phyloP scores from a whole-genome alignment of 352 stramenopile species.

The Pythium brassicae region DNA sequence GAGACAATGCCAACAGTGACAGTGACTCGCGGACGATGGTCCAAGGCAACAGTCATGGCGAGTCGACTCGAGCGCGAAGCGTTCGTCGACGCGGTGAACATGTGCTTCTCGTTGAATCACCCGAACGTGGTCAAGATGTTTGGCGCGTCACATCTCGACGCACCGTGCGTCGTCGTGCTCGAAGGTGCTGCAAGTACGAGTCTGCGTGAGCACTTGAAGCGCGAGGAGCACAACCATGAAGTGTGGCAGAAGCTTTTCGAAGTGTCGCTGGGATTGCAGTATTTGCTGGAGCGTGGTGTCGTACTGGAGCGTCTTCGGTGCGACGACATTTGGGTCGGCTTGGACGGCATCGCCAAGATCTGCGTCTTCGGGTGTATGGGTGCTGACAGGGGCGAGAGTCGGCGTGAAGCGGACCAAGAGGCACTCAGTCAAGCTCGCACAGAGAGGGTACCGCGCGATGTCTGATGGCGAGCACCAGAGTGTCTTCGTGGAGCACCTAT shows the following conservation, averaged over 20 bases:
- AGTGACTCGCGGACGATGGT: conserved; percentile 22
- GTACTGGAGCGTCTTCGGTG: not conserved
- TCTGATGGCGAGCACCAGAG: conserved; percentile 4
- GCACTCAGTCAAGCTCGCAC: not conserved
- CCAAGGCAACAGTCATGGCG: conserved; percentile 23
- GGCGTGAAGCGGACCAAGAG: not conserved
- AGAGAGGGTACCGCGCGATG: too few relatives aligned
- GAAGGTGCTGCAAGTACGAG: not conserved
- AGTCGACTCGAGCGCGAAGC: not conserved
- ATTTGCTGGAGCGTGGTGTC: conserved; percentile 10
- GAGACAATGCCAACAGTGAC: not conserved
- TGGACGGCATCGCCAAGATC: conserved; percentile 5
- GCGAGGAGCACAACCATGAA: not conserved
- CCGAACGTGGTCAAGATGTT: conserved; percentile 18
- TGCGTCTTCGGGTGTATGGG: not conserved
- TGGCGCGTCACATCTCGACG: conserved; percentile 14
- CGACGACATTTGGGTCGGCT: conserved; percentile 2
- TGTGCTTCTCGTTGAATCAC: conserved; percentile 28
- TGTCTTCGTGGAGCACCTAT: not conserved
- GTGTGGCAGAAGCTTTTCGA: conserved; percentile 9
- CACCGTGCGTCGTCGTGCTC: not conserved
- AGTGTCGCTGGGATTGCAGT: conserved; percentile 25
- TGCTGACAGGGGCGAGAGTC: not conserved
- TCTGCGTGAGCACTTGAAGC: conserved; percentile 1
- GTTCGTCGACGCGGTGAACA: not conserved